Conservation (phyloP, 345 rosid species). For the Noccaea bulbosa region DNA sequence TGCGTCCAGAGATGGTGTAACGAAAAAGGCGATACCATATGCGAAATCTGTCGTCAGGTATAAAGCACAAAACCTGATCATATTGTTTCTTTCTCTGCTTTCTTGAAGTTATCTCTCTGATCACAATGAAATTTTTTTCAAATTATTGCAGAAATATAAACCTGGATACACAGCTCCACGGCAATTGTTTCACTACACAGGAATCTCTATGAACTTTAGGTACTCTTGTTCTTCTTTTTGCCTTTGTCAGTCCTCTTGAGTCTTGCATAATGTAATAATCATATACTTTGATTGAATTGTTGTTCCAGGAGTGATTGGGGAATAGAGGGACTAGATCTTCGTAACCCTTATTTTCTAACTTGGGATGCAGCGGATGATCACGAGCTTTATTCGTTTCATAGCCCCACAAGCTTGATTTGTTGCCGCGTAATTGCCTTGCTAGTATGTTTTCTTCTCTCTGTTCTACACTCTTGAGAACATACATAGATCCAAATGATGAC, state of each 20-base stretch:
- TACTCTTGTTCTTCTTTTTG: slow-evolving; percentile 28
- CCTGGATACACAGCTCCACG: slow-evolving; percentile 69
- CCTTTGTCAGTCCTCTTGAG: neutral
- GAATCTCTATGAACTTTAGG: slow-evolving; percentile 68
- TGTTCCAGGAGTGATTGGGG: slow-evolving; percentile 64
- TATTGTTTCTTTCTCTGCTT: neutral
- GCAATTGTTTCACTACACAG: slow-evolving; percentile 58
- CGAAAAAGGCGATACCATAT: slow-evolving; percentile 76
- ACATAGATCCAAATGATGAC: neutral
- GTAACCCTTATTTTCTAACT: slow-evolving; percentile 51
- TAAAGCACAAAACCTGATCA: neutral
- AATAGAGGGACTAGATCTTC: slow-evolving; percentile 56
- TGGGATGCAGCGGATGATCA: slow-evolving; percentile 55
- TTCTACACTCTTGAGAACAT: neutral
- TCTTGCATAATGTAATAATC: neutral
- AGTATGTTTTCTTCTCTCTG: slow-evolving; percentile 48
- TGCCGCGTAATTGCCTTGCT: slow-evolving; percentile 70
- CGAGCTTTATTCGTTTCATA: slow-evolving; percentile 54
- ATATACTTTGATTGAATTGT: neutral
- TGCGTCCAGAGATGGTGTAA: slow-evolving; percentile 94
- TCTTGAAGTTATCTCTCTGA: neutral
- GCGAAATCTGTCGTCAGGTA: slow-evolving; percentile 91
- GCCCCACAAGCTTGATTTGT: slow-evolving; percentile 65
- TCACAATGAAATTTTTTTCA: slow-evolving; percentile 4
- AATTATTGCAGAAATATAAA: slow-evolving; percentile 59